Evolutionary conservation across 768 basidiomycete genomes (phyloP), one percentile per base, ranked within the genome.

Genomic region (Tremella fuciformis): DNA sequence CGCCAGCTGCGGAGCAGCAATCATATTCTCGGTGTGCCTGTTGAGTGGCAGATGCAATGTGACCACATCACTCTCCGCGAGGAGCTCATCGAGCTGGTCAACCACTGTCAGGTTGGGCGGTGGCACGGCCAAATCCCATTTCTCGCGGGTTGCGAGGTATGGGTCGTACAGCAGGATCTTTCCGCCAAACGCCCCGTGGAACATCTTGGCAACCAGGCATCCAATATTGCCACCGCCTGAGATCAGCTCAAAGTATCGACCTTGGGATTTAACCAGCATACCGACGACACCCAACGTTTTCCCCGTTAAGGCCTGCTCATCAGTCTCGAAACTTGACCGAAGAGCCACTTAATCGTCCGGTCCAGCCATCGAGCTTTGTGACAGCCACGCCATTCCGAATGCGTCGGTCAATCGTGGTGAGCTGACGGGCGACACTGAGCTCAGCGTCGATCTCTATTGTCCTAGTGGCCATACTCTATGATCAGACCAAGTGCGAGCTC

Each of bases 11-110:
- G 81, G 82, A 73, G 88, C 86, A 13, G 84, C 84, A 0, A 92
- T 84, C 9, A 88, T 75, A 1, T 85, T 84, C 38, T 84, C 50
- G 29, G 89, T 94, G n/a, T 88, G 84, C 16, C 79, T 67, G 51
- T 84, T 82, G 42, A 93, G 79, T 1, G 92, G 92, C 3, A 91
- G 84, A 73, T 91, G 88, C n/a, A 96, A 79, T 64, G 88, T 89
- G 63, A 94, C 78, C 49, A 92, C 86, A 72, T 96, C 92, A 2
- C 87, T 79, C 68, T 84, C 80, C n/a, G 74, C 80, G 44, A 91
- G 79, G 78, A 96, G 82, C 63, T 79, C 82, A 51, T 82, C 79
- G 24, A 85, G 56, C 13, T 44, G 51, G 38, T 19, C 52, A 41
- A 53, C 4, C 7, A 21, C 8, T 40, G 26, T 8, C n/a, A 44